Conservation (phyloP, 306 rosid species). For the Astragalus glycyphyllos region DNA sequence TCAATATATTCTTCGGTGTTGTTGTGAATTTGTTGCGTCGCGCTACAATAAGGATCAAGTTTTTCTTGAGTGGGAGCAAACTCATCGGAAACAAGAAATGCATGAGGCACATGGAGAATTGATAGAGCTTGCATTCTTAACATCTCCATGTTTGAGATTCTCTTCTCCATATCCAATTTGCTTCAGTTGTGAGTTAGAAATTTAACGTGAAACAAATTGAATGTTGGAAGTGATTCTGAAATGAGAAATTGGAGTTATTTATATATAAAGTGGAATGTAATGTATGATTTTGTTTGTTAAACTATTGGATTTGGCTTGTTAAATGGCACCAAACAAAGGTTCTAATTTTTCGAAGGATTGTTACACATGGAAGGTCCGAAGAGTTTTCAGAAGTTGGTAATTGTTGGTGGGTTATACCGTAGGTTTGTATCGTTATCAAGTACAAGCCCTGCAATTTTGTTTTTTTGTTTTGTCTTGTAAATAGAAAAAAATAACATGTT, state of each 20-base stretch:
- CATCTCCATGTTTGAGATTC: not conserved
- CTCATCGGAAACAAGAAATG: not conserved
- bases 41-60: not conserved
- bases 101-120: not conserved
- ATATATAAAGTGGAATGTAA: not conserved
- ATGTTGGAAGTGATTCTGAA: not conserved
- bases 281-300: no score
- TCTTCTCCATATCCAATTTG: not conserved
- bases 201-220: not conserved
- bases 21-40: not conserved
- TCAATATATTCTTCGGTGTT: not conserved
- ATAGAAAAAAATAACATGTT: no score
- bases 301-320: not conserved
- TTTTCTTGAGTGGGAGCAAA: not conserved
- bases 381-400: not conserved
- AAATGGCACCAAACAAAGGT: not conserved
- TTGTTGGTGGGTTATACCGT: not conserved
- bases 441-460: no score
- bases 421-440: no score
- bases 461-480: not conserved
- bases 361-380: slow-evolving; percentile 1
- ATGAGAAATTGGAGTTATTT: not conserved
- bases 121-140: not conserved
- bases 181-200: not conserved
- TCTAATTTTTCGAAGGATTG: not conserved